Conservation (phyloP, 345 rosid species). For the Brassica incana region DNA sequence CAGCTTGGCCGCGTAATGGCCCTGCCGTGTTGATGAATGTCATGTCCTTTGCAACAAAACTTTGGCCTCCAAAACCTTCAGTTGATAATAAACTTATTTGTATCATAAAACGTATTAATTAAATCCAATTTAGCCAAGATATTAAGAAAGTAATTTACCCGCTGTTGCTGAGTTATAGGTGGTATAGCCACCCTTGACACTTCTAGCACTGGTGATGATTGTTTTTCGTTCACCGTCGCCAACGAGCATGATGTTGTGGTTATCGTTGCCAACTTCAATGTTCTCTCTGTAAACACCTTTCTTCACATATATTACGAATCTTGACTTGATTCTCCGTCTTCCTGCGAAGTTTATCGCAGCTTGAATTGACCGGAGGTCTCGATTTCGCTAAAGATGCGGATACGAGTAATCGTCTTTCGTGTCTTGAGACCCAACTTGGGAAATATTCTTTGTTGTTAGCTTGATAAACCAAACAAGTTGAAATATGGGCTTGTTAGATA, state of each 20-base stretch:
- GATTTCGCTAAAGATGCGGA: slow-evolving; percentile 41
- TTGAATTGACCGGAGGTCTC: slow-evolving; percentile 48
- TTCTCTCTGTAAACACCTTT: slow-evolving; percentile 69
- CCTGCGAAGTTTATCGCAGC: slow-evolving; percentile 68
- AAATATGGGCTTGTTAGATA: slow-evolving; percentile 11
- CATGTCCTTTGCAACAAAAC: slow-evolving; percentile 64
- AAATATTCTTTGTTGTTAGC: slow-evolving; percentile 47
- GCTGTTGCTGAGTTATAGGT: slow-evolving; percentile 85
- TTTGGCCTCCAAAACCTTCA: slow-evolving; percentile 39
- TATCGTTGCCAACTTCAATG: slow-evolving; percentile 50
- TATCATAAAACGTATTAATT: background rate
- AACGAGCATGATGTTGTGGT: slow-evolving; percentile 70
- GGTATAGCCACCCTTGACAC: slow-evolving; percentile 68
- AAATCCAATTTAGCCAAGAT: background rate
- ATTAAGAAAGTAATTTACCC: slow-evolving; percentile 39
- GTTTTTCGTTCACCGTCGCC: slow-evolving; percentile 72
- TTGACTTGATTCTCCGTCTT: slow-evolving; percentile 49
- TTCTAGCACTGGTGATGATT: slow-evolving; percentile 67
- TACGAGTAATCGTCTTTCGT: slow-evolving; percentile 62
- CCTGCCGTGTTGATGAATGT: slow-evolving; percentile 82
- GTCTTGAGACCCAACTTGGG: slow-evolving; percentile 66
- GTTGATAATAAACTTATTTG: background rate
- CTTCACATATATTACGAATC: slow-evolving; percentile 72
- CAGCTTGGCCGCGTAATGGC: slow-evolving; percentile 73
- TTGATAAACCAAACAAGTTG: background rate